Percentiles rank a stretch among this genome's conserved stretches.
These are phyloP conservation scores for Lolium rigidum DNA, from an alignment of 176 grass and related monocot genomes.

Conservation along the genomic window DNA sequence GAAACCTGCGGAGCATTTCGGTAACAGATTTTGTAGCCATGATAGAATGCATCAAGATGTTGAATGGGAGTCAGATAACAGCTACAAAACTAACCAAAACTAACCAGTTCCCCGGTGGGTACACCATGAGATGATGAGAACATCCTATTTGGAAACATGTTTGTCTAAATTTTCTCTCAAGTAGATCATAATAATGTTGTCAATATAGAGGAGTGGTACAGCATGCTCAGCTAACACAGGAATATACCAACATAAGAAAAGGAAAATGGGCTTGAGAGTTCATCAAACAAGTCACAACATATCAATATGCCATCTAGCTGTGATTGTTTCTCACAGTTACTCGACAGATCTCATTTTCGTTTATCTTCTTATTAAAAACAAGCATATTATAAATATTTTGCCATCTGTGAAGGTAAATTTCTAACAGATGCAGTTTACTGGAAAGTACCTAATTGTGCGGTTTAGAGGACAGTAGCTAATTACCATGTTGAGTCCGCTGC, in stretches of 20 bases:
- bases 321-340: background rate
- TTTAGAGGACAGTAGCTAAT: slow-evolving; percentile 4
- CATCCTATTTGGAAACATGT: background rate
- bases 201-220: background rate
- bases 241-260: background rate
- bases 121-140: background rate
- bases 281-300: background rate
- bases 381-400: background rate
- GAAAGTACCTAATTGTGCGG: background rate
- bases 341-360: background rate
- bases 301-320: background rate
- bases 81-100: background rate
- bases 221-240: background rate
- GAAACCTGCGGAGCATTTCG: background rate
- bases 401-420: background rate
- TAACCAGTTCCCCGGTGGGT: background rate
- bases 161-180: background rate
- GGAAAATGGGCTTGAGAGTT: background rate
- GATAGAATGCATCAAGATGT: background rate
- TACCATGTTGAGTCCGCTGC: slow-evolving; percentile 17
- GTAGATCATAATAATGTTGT: background rate
- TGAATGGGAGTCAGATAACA: background rate
- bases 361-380: background rate
- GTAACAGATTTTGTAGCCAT: background rate
- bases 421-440: background rate